These are phyloP conservation scores for Rhizoctonia solani DNA, from an alignment of 1,284 basidiomycete species.

Conservation along the genomic window DNA sequence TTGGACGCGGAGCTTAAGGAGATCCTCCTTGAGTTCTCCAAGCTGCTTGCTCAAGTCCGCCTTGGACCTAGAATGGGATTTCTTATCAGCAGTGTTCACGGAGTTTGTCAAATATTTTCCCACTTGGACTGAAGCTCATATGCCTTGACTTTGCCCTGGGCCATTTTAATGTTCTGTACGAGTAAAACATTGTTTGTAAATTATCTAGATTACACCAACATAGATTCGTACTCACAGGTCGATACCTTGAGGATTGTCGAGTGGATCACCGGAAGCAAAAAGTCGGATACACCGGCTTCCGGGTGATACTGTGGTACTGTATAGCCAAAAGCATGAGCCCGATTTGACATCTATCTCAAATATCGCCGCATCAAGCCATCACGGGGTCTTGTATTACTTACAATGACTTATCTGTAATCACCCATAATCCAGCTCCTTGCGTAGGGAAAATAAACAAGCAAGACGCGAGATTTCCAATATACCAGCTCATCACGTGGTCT, in stretches of 20 bases:
- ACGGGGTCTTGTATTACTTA: too few relatives aligned
- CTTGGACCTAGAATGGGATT: conserved; percentile 72
- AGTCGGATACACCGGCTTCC: conserved; percentile 12
- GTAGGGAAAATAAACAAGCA: too few relatives aligned
- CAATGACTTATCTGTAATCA: too few relatives aligned
- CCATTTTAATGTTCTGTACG: conserved; percentile 35
- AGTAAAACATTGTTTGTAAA: neutral
- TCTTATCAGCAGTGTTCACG: conserved; percentile 26
- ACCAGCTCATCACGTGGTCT: neutral
- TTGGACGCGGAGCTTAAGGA: conserved; percentile 91
- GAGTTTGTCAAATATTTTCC: conserved; percentile 44
- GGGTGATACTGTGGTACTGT: conserved; percentile 19
- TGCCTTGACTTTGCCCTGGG: conserved; percentile 76
- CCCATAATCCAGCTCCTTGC: too few relatives aligned
- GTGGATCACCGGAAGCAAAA: conserved; percentile 25
- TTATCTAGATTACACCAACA: neutral
- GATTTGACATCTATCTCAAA: neutral
- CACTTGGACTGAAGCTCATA: conserved; percentile 99
- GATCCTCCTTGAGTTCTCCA: conserved; percentile 93
- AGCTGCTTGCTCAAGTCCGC: conserved; percentile 97
- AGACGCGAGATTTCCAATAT: neutral
- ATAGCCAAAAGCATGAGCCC: conserved; percentile 1
- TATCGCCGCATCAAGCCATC: neutral
- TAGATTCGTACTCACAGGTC: conserved; percentile 26
- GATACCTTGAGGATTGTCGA: conserved; percentile 26